phyloP scores from a whole-genome alignment of 2,329 filamentous ascomycete species.

The Fusarium graminum region DNA sequence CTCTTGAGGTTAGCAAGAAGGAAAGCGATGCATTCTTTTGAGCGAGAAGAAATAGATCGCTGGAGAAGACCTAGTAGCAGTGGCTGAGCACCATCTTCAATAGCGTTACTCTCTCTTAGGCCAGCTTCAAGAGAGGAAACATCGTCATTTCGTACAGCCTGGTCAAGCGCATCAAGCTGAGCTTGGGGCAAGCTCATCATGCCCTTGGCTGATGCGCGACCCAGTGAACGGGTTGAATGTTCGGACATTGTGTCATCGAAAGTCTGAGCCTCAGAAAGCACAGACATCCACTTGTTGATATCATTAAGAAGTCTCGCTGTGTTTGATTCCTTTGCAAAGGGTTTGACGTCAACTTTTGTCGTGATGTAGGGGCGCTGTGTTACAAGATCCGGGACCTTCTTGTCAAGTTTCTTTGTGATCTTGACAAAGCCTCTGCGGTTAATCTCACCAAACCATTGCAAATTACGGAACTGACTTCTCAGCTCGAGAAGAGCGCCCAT shows the following conservation, averaged over 20 bases:
- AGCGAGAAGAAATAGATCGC: conserved; percentile 77
- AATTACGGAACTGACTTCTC: conserved; percentile 85
- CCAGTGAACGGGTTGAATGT: conserved; percentile 80
- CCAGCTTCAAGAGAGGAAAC: conserved; percentile 66
- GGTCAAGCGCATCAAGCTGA: conserved; percentile 78
- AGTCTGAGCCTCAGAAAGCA: conserved; percentile 81
- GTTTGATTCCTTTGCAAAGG: conserved; percentile 82
- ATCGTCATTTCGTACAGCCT: conserved; percentile 78
- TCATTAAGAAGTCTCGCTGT: conserved; percentile 64
- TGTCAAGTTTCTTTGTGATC: conserved; percentile 99
- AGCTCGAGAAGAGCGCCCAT: conserved; percentile 91
- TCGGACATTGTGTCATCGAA: conserved; percentile 80
- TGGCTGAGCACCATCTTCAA: conserved; percentile 64
- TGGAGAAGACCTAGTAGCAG: conserved; percentile 86
- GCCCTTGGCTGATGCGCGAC: conserved; percentile 80
- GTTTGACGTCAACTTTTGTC: conserved; percentile 88
- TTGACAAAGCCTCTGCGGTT: conserved; percentile 96
- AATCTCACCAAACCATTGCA: conserved; percentile 98
- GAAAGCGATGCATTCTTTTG: conserved; percentile 76
- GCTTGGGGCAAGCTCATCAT: conserved; percentile 78
- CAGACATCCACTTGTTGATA: conserved; percentile 93
- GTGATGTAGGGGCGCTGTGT: conserved; percentile 89
- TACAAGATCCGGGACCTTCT: conserved; percentile 82
- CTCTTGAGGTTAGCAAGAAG: conserved; percentile 77
- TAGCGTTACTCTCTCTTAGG: conserved; percentile 68